Base-by-base conservation (phyloP, 2,329 filamentous ascomycete species). In the Fusarium citri region DNA sequence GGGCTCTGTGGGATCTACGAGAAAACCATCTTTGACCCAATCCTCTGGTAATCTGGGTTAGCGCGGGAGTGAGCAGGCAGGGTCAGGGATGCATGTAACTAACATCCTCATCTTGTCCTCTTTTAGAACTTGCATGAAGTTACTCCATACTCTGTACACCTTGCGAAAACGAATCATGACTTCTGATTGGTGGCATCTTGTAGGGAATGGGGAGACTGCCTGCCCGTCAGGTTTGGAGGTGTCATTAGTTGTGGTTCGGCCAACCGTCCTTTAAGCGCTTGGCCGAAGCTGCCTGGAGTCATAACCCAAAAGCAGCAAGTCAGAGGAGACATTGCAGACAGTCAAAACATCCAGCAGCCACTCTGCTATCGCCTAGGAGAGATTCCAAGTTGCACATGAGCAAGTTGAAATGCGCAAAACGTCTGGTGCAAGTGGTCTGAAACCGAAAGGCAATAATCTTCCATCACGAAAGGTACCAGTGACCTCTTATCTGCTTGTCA, bases 21-120 rank as follows among this genome's bases (percentile, higher is more conserved):
- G 51, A 66, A 69, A 47, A 48, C 37, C 57, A 68, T 42, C 40
- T 72, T 49, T 43, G 68, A 72, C 71, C 73, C 73, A 73, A 59
- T 58, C 54, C 63, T 70, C 58, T 74, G 73, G 73, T 34, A 66
- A 60, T 66, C 45, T 43, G 43, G 61, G 61, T 57, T 75, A 75
- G 72, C 58, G 73, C 55, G 58, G 65, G 59, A 68, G 48, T 25
- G 18, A 48, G 41, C 64, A 75, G 60, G 30, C 48, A 53, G 71
- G 73, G 74, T 74, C 65, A 73, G 61, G 72, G 65, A 64, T 69
- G 64, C 49, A 66, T 69, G 55, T 42, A 50, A 47, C 64, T 49
- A 53, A 54, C 54, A 71, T 64, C 64, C 55, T 74, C 71, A 74
- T 75, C 48, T 55, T 66, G 37, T 23, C 48, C 50, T 61, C 61